Percentiles rank a stretch among this genome's conserved stretches.
phyloP scores from a whole-genome alignment of 225 moss, liverwort and hornwort species.

The Thuidium tamariscinum region DNA sequence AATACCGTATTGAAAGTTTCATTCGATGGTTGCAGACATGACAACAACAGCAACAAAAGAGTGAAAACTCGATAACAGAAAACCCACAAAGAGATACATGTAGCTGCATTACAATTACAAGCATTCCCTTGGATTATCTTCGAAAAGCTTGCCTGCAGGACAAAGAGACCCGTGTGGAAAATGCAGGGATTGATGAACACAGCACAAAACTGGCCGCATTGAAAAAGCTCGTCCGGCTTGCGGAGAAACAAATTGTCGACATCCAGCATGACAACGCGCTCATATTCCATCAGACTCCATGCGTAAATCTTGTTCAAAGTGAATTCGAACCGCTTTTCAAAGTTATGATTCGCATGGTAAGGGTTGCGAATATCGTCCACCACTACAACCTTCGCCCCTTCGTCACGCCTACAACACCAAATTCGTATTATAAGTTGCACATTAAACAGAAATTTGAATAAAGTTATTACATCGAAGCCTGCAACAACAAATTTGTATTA shows the following conservation, averaged over 20 bases:
- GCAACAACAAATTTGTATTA: background rate
- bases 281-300: slow-evolving; percentile 71
- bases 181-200: slow-evolving; percentile 94
- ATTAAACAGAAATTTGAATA: background rate
- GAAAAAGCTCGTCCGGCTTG: slow-evolving; percentile 82
- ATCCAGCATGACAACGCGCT: slow-evolving; percentile 94
- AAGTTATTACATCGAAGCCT: background rate
- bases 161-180: slow-evolving; percentile 98
- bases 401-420: slow-evolving; percentile 38
- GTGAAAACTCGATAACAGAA: background rate
- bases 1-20: background rate
- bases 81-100: background rate
- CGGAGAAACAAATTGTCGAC: slow-evolving; percentile 90
- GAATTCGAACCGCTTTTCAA: slow-evolving; percentile 67
- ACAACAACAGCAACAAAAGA: background rate
- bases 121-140: background rate
- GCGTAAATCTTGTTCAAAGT: slow-evolving; percentile 92
- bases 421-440: background rate
- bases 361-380: slow-evolving; percentile 88
- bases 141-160: slow-evolving; percentile 47
- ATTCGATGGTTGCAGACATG: background rate
- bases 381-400: slow-evolving; percentile 65
- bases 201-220: slow-evolving; percentile 91
- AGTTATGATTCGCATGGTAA: slow-evolving; percentile 34
- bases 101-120: background rate